Base-by-base conservation (phyloP, 2,329 filamentous ascomycete species). In the Penicillium aurantiogriseum region DNA sequence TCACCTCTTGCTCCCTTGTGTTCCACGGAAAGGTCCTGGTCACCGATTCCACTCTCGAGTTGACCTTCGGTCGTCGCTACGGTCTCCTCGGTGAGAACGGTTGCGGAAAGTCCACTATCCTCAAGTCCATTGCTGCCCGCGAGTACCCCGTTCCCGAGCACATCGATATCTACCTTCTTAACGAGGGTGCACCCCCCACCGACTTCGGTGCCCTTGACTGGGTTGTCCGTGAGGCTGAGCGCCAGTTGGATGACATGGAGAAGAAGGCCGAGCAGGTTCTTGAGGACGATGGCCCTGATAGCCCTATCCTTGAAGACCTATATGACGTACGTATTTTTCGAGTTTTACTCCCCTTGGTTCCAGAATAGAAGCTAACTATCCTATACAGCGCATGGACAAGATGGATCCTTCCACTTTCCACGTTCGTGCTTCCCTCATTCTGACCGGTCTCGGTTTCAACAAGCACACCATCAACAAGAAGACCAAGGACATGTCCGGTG, bases 401-500 rank as follows among this genome's bases (percentile, higher is more conserved):
- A 97, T 99, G 93, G 95, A 99, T 71, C 94, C 94, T 47, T 95
- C 92, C 38, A 99, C 95, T 51, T 99, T 99, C 80, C 83, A 91
- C 73, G 96, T 93, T 61, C 91, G 94, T 74, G 94, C 94, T 60
- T 96, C 93, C 55, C 88, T 97, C 66, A 99, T 99, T 75, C 80
- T 99, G 69, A 99, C 94, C 55, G 94, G 94, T 92, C 89, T 99
- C 58, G 94, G 94, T 66, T 99, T 99, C 87, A 96, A 99, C 88
- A 97, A 97, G 84, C 80, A 79, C 68, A 99, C 95, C 56, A 97
- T 99, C 74, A 83, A 95, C 79, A 99, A 99, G 86, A 97, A 95
- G 87, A 99, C 95, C 70, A 99, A 97, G 86, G 95, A 99, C 77
- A 99, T 99, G 95, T 99, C 94, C 66, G 94, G 94, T 91, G 94